Base-by-base conservation (phyloP, 768 basidiomycete species). In the Hysterangium stoloniferum region DNA sequence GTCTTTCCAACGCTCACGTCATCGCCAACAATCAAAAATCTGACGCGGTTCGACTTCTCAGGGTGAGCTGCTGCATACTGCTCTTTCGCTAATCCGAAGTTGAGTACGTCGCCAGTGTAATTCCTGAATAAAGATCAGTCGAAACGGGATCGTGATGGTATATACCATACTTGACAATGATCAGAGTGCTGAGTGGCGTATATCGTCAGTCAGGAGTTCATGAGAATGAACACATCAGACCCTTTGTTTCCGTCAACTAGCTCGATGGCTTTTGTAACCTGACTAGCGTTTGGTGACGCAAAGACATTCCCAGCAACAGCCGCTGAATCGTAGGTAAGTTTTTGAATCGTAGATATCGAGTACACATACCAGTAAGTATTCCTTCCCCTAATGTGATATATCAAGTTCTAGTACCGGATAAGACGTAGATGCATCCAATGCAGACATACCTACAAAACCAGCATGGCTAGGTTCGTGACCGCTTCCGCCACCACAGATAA, bases 401-500 rank as follows among this genome's bases (percentile, higher is more conserved):
- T 38, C 29, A 54, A 25, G 31, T 31, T 35, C 31, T 46, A 13
- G 11, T 35, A 31, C 28, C 2, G 22, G 4, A 4, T 22, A 25
- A 27, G 29, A 17, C 17, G 35, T 22, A 12, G 41, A n/a, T n/a
- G n/a, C n/a, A n/a, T n/a, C n/a, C n/a, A 36, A 35, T 28, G 42
- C 17, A 24, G 27, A 19, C 74, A 56, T 55, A 84, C 90, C 92
- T n/a, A 95, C 91, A 58, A 86, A 93, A 1, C 80, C 86, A 4
- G 88, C 79, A 66, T 93, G 91, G 13, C 91, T 78, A 6, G 94
- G 94, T 60, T 96, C 94, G 61, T 96, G 94, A 4, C 94, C 88
- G 22, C 84, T 80, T 28, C 90, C 89, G 4, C 90, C 89, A 7
- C 89, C 89, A 58, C 85, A 89, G 58, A 92, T 71, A 12, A 92